Evolutionary conservation across 2,329 filamentous ascomycete genomes (phyloP).

Genomic region (Massarina eburnea): DNA sequence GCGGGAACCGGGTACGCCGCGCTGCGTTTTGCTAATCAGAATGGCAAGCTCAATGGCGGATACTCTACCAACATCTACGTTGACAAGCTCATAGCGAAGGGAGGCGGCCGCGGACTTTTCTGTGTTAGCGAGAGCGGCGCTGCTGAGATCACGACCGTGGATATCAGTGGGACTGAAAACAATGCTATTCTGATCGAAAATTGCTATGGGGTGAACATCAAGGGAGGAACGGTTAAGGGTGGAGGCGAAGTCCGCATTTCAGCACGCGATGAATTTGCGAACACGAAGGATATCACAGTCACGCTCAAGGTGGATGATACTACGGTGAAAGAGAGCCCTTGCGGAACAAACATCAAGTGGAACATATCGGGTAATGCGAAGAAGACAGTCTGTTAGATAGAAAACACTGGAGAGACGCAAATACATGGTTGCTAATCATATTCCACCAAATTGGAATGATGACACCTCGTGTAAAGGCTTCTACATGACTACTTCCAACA

Average conservation of each 20-base stretch:
- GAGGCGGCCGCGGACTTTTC: constrained; percentile 60
- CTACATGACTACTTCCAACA: too few species aligned
- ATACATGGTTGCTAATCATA: background rate
- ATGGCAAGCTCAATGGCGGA: constrained; percentile 53
- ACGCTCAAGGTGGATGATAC: constrained; percentile 54
- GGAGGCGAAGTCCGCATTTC: constrained; percentile 59
- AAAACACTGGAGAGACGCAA: background rate
- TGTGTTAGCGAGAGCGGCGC: constrained; percentile 60
- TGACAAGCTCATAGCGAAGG: constrained; percentile 57
- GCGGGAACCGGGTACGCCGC: constrained; percentile 58
- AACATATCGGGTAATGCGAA: constrained; percentile 50
- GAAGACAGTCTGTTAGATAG: constrained; percentile 21
- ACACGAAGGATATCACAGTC: constrained; percentile 55
- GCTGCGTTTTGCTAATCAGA: constrained; percentile 60
- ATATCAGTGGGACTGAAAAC: constrained; percentile 57
- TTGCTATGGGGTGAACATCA: constrained; percentile 59
- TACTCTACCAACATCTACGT: constrained; percentile 58
- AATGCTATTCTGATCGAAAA: constrained; percentile 63
- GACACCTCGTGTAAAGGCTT: too few species aligned
- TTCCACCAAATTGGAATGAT: too few species aligned
- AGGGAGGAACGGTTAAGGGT: constrained; percentile 54
- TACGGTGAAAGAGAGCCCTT: constrained; percentile 57
- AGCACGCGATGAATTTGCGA: constrained; percentile 57
- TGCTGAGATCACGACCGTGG: constrained; percentile 53
- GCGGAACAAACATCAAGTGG: constrained; percentile 57